phyloP scores from a whole-genome alignment of 495 filamentous ascomycete genomes.

The Neurospora tetraspora region DNA sequence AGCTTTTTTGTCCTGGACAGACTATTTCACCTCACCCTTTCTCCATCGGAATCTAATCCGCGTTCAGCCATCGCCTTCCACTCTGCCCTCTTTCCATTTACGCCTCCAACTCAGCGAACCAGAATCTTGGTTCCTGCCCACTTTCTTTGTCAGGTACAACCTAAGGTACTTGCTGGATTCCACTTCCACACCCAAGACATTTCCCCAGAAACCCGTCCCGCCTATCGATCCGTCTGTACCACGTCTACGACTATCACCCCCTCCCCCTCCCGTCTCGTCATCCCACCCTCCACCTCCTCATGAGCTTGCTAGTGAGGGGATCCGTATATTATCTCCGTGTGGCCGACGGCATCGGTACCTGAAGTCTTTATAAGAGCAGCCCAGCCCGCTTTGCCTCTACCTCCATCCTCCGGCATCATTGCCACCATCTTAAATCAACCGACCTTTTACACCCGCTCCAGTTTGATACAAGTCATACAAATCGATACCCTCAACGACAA shows the following conservation, averaged over 20 bases:
- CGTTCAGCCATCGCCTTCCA: not conserved
- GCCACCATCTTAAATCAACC: not conserved
- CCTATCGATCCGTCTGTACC: not conserved
- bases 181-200: not conserved
- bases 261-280: not conserved
- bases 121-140: not conserved
- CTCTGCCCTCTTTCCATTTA: not conserved
- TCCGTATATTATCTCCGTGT: constrained; percentile 3
- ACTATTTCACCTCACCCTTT: not conserved
- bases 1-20: too few relatives aligned
- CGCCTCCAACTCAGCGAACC: not conserved
- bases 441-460: not conserved
- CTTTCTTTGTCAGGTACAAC: not conserved
- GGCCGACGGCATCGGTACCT: constrained; percentile 21
- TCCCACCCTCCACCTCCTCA: constrained; percentile 13
- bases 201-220: not conserved
- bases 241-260: not conserved
- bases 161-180: not conserved
- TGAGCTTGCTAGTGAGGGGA: constrained; percentile 31
- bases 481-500: not conserved
- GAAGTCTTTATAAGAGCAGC: constrained; percentile 8
- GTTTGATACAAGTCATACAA: not conserved
- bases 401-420: not conserved
- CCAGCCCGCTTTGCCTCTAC: not conserved
- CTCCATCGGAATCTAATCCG: not conserved